Evolutionary conservation across 2,329 filamentous ascomycete genomes (phyloP).

Genomic region (Pseudocercospora cruenta): DNA sequence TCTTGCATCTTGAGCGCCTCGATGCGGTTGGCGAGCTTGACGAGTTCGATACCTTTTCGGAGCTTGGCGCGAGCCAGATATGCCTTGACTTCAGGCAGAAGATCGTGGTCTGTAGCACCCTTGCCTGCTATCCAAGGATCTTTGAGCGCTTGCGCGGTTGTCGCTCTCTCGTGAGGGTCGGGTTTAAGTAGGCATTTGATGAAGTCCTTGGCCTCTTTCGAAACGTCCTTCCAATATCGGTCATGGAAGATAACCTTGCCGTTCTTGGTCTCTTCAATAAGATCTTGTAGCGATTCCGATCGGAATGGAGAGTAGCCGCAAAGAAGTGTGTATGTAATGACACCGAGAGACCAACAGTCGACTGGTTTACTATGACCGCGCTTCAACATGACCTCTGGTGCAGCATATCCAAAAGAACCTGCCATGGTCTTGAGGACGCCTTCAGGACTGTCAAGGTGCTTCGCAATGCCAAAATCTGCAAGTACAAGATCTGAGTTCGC

Average conservation of each 20-base stretch:
- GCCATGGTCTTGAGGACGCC: constrained; percentile 98
- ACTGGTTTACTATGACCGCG: constrained; percentile 96
- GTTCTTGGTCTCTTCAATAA: constrained; percentile 90
- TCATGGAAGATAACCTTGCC: constrained; percentile 92
- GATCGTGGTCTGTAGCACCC: constrained; percentile 91
- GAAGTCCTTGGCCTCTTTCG: constrained; percentile 91
- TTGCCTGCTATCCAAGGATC: constrained; percentile 80
- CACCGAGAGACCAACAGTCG: constrained; percentile 98
- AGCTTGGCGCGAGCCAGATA: constrained; percentile 91
- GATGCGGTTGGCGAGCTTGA: constrained; percentile 95
- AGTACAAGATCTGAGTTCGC: constrained; percentile 83
- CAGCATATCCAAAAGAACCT: constrained; percentile 95
- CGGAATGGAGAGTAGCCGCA: constrained; percentile 98
- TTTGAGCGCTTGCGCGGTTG: constrained; percentile 55
- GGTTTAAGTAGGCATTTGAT: constrained; percentile 81
- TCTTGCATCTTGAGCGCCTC: constrained; percentile 92
- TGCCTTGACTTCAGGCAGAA: constrained; percentile 93
- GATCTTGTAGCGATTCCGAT: constrained; percentile 86
- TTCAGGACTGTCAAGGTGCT: constrained; percentile 89
- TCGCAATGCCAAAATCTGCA: constrained; percentile 97
- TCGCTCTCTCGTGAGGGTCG: constrained; percentile 73
- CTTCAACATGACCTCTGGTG: constrained; percentile 97
- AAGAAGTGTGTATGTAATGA: constrained; percentile 97
- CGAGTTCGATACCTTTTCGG: constrained; percentile 89
- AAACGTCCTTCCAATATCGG: constrained; percentile 97